These are phyloP conservation scores for Chrysanthemum makinoi DNA, from an alignment of 129 eudicot species.

Conservation along the genomic window DNA sequence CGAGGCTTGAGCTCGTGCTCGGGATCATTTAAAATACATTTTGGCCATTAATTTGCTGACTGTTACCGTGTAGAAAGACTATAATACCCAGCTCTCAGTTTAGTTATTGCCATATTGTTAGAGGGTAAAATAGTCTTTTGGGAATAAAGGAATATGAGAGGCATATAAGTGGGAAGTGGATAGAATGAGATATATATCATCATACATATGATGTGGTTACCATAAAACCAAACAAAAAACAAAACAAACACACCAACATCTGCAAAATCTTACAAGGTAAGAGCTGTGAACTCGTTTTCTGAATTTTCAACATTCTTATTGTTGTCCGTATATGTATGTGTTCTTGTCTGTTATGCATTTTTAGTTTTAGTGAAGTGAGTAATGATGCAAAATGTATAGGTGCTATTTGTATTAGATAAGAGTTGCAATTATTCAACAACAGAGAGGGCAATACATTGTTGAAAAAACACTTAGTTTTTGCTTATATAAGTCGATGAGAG, in stretches of 20 bases:
- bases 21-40: constrained; percentile 14
- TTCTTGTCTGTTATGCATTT: too few relatives aligned
- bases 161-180: constrained; percentile 36
- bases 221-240: constrained; percentile 24
- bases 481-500: too few relatives aligned
- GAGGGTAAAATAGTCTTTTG: constrained; percentile 34
- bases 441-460: too few relatives aligned
- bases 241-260: constrained; percentile 16
- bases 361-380: too few relatives aligned
- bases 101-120: background rate
- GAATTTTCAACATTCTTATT: too few relatives aligned
- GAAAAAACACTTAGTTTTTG: too few relatives aligned
- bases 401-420: too few relatives aligned
- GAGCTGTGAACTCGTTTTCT: too few relatives aligned
- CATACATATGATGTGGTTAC: constrained; percentile 32
- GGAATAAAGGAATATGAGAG: constrained; percentile 15
- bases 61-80: background rate
- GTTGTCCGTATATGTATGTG: too few relatives aligned
- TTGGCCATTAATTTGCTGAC: background rate
- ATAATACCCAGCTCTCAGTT: background rate
- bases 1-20: constrained; percentile 3
- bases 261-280: background rate
- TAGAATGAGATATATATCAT: constrained; percentile 24
- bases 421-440: too few relatives aligned
- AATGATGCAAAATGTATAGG: too few relatives aligned